Evolutionary conservation across 306 rosid species (phyloP).

Genomic region (Clitoria ternatea): DNA sequence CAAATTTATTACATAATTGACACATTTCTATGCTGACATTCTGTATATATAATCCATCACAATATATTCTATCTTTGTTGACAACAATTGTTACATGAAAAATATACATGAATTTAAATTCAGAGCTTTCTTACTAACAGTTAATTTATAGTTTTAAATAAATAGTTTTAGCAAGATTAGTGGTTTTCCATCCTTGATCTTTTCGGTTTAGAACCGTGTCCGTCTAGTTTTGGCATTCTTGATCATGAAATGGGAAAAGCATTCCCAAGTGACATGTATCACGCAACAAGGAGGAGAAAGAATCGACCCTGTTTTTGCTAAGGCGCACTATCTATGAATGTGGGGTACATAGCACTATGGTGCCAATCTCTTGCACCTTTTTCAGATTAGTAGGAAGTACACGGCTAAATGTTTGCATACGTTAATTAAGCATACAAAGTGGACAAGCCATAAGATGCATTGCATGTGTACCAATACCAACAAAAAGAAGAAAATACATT

Average conservation of each 20-base stretch:
- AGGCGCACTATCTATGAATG: conserved; percentile 22
- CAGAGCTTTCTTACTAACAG: not conserved
- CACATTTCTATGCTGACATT: not conserved
- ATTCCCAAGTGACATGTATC: not conserved
- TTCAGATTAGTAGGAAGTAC: conserved; percentile 14
- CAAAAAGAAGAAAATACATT: not conserved
- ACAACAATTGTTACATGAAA: not conserved
- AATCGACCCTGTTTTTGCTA: not conserved
- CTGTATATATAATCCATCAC: not conserved
- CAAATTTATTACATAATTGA: not conserved
- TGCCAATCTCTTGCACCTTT: not conserved
- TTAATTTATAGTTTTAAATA: not conserved
- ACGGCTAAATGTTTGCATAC: not conserved
- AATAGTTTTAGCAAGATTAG: not conserved
- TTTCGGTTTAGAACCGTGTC: too few species aligned
- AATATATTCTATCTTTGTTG: not conserved
- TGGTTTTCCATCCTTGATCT: too few species aligned
- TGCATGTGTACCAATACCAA: conserved; percentile 16
- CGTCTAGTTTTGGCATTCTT: too few species aligned
- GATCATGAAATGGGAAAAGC: not conserved
- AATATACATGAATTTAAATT: not conserved
- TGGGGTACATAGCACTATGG: not conserved
- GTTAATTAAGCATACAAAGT: not conserved
- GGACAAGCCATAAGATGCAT: conserved; percentile 4
- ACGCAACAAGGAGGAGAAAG: not conserved